Percentiles rank a stretch among this genome's conserved stretches.
Evolutionary conservation across 495 filamentous ascomycete species (phyloP).

Genomic region (Xanthoparmelia taractica): DNA sequence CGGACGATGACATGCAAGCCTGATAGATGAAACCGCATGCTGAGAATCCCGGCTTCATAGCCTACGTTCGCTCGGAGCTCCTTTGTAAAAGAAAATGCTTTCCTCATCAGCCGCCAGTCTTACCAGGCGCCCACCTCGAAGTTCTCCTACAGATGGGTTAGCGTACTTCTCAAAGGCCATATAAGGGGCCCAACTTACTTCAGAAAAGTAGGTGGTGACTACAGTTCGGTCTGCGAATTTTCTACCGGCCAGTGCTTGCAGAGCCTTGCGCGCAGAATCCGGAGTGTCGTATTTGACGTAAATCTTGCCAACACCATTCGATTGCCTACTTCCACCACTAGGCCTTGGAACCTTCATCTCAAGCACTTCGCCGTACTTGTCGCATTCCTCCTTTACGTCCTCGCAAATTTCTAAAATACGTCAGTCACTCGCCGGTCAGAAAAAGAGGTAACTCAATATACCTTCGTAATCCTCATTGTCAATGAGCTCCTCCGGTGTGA

Average conservation of each 20-base stretch:
- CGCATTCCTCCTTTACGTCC: constrained; percentile 84
- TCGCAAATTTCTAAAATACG: constrained; percentile 75
- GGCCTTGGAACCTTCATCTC: constrained; percentile 89
- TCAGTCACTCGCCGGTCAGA: neutral
- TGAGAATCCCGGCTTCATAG: neutral
- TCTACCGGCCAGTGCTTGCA: constrained; percentile 78
- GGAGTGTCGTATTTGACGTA: constrained; percentile 82
- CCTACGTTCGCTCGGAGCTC: neutral
- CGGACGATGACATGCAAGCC: neutral
- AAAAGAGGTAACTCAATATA: constrained; percentile 31
- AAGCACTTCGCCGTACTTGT: constrained; percentile 76
- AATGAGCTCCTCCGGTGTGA: constrained; percentile 89
- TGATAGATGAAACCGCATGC: neutral
- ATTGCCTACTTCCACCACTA: constrained; percentile 67
- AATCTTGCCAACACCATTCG: constrained; percentile 92
- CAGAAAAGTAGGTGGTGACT: constrained; percentile 90
- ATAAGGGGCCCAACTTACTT: constrained; percentile 46
- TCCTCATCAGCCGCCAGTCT: constrained; percentile 6
- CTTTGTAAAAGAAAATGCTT: neutral
- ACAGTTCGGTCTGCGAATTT: constrained; percentile 96
- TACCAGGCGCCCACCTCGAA: constrained; percentile 75
- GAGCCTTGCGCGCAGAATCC: constrained; percentile 73
- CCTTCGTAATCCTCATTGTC: constrained; percentile 92
- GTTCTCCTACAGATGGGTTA: constrained; percentile 50
- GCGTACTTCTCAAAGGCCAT: neutral